A percentile compares a stretch with the other conserved stretches of the same genome.
Evolutionary conservation across 257 asterid species (phyloP).

Genomic region (Pogostemon cablin): DNA sequence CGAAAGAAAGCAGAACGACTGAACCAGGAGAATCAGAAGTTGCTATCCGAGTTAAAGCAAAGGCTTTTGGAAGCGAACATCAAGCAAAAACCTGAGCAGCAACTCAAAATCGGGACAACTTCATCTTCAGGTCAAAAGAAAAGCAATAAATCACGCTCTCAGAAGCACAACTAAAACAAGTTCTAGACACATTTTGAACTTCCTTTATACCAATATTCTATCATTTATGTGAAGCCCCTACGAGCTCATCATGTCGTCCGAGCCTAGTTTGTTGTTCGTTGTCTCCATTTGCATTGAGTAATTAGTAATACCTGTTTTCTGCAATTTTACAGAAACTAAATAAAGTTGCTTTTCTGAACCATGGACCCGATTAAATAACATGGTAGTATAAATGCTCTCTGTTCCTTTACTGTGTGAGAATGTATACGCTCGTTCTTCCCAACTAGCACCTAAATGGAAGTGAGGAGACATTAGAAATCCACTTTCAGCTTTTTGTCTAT

Average conservation of each 20-base stretch:
- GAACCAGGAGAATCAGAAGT: constrained; percentile 51
- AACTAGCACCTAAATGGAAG: neutral
- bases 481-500: constrained; percentile 72
- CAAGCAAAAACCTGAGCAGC: constrained; percentile 26
- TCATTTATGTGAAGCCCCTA: constrained; percentile 28
- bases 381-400: constrained; percentile 6
- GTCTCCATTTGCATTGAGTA: constrained; percentile 10
- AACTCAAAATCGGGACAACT: constrained; percentile 28
- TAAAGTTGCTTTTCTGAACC: constrained; percentile 15
- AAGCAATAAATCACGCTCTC: constrained; percentile 24
- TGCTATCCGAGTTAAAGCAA: constrained; percentile 50
- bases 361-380: neutral
- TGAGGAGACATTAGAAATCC: constrained; percentile 40
- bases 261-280: constrained; percentile 25
- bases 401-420: constrained; percentile 9
- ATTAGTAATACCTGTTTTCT: constrained; percentile 27
- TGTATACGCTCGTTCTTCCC: neutral
- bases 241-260: constrained; percentile 27
- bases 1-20: constrained; percentile 54
- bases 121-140: constrained; percentile 35
- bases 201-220: constrained; percentile 17
- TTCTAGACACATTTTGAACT: neutral
- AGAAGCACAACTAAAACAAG: constrained; percentile 36
- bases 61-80: constrained; percentile 36
- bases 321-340: constrained; percentile 28